Evolutionary conservation across 371 early-diverging fungal species (phyloP), one percentile per base, ranked within the genome.

Genomic region (Haplosporangium sp.): DNA sequence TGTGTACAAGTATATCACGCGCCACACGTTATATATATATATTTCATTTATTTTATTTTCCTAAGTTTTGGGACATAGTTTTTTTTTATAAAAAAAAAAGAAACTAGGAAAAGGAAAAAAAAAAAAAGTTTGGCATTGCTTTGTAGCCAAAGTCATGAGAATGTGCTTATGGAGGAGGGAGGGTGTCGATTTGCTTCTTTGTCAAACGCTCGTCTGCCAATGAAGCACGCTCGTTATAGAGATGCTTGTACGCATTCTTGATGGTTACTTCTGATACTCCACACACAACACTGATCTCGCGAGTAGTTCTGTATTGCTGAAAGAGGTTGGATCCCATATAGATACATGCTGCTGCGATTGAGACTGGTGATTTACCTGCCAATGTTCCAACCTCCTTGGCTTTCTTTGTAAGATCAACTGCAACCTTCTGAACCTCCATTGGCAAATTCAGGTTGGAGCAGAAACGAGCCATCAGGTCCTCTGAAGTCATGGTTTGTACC

Each of bases 181-280:
- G 63, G 19, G 62, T n/a, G 8, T 74, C 72, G 17, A 81, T 65
- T 17, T 59, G 62, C 56, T 74, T 72, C 42, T 57, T 66, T 0
- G 75, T 74, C 55, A 74, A 44, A 2, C 59, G 63, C 20, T 88
- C 77, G 55, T 89, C 87, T 45, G 92, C 76, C 37, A 95, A 67
- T 40, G 83, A 84, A 10, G 76, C 81, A n/a, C 89, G 87, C 74
- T 91, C 89, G 19, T 77, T 83, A 70, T 91, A 93, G 40, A 96
- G 82, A 17, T 87, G 85, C 77, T 90, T 92, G 84, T 96, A 96
- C 0, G 95, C 94, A 63, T 90, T 92, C 82, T 93, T 94, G 69
- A 97, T 92, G 3, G 98, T 97, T 2, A 94, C 92, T 73, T 97
- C 96, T 48, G 96, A 94, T 11, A 96, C 95, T 67, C 97, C 96